Evolutionary conservation across 495 filamentous ascomycete species (phyloP), one percentile per base, ranked within the genome.

Genomic region (Podospora comata): DNA sequence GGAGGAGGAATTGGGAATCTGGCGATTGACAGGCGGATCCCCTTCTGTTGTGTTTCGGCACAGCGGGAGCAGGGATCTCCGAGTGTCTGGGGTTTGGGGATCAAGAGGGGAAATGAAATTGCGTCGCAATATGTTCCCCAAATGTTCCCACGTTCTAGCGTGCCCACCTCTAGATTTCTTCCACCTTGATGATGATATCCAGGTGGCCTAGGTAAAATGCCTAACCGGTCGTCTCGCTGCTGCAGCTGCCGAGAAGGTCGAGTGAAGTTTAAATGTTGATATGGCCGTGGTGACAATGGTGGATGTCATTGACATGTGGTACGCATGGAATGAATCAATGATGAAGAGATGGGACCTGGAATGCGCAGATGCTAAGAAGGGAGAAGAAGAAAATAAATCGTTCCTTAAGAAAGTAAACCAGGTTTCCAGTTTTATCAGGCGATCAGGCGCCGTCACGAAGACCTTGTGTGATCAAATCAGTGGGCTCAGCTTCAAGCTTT

Each of bases 41-140:
- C 11, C 55, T 19, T 68, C 67, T 68, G 65, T 64, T 66, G 70
- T 48, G 39, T 72, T 74, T 73, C 67, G 70, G 60, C 48, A 39
- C 26, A 5, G 64, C 63, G 64, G 64, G 66, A 61, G 68, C 67
- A 70, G 63, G 73, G 71, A 63, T 68, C 60, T 61, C 63, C 55
- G 55, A 58, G 55, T 26, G 55, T 58, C 23, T 58, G 55, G 55
- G 55, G 55, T 58, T 58, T 4, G 20, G 58, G 23, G 20, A 61
- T 44, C 58, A 30, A 67, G 39, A 59, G 44, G 53, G 57, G 6
- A 48, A 23, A 68, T 54, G 6, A 48, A 23, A 68, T 54, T 68
- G 27, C 26, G n/a, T 30, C 59, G 28, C 32, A 44, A 16, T 23
- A 23, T 30, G 59, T 61, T 32, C 16, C 55, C n/a, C 55, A 58